Conservation (phyloP, 495 filamentous ascomycete genomes). For the Rostrohypoxylon terebratum region DNA sequence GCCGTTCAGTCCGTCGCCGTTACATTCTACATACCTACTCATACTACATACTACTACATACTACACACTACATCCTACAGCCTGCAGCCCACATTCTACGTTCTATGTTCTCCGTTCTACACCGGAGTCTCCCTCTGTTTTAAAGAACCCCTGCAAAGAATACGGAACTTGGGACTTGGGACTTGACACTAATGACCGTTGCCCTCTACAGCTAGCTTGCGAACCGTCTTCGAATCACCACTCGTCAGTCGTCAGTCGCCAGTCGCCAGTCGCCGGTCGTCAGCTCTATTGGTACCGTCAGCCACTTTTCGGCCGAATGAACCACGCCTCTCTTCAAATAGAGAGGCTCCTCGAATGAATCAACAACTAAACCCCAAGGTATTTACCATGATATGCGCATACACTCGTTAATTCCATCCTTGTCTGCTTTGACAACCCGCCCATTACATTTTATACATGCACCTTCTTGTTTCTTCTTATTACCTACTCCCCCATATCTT, state of each 20-base stretch:
- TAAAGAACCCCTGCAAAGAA: slow-evolving; percentile 14
- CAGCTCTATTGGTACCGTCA: slow-evolving; percentile 27
- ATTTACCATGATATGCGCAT: slow-evolving; percentile 44
- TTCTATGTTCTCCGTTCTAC: not conserved
- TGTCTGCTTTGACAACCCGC: slow-evolving; percentile 1
- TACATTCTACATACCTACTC: slow-evolving; percentile 28
- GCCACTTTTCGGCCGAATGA: slow-evolving; percentile 49
- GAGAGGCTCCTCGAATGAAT: slow-evolving; percentile 62
- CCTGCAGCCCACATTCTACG: too few relatives aligned
- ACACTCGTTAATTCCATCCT: slow-evolving; percentile 27
- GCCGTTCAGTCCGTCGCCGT: slow-evolving; percentile 25
- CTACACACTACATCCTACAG: slow-evolving; percentile 8
- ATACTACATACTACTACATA: too few relatives aligned
- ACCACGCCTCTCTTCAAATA: slow-evolving; percentile 56
- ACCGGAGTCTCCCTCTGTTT: not conserved
- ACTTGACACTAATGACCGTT: slow-evolving; percentile 43
- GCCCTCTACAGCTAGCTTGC: slow-evolving; percentile 34
- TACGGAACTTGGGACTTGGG: slow-evolving; percentile 32
- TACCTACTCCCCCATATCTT: slow-evolving; percentile 1
- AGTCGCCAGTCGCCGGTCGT: too few relatives aligned
- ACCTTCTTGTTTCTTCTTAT: slow-evolving; percentile 19
- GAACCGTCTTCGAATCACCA: slow-evolving; percentile 36
- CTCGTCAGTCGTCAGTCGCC: too few relatives aligned
- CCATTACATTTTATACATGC: slow-evolving; percentile 25
- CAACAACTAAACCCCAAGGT: slow-evolving; percentile 62